A percentile compares a stretch with the other conserved stretches of the same genome.
Evolutionary conservation across 768 basidiomycete species (phyloP).

Genomic region (Termitomyces sp.): DNA sequence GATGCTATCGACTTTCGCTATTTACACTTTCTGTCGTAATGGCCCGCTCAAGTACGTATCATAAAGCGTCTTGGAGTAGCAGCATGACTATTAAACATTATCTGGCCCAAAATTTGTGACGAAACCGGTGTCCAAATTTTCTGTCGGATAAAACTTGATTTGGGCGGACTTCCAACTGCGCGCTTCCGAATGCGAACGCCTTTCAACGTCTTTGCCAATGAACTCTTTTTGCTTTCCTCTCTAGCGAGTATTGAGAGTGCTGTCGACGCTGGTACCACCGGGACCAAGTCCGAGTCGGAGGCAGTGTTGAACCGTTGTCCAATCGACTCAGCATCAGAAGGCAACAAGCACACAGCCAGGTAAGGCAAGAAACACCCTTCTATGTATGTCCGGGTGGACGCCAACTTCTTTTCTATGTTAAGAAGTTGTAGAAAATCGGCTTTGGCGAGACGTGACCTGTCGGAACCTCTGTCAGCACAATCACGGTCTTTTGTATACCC

Average conservation of each 20-base stretch:
- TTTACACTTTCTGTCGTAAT: neutral
- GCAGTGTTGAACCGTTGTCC: neutral
- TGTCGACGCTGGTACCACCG: neutral
- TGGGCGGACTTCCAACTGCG: constrained; percentile 3
- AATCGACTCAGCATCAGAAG: neutral
- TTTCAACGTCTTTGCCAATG: neutral
- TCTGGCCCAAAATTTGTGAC: neutral
- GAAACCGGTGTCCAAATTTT: neutral
- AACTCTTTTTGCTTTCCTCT: neutral
- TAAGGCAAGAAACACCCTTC: neutral
- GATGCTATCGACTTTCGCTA: neutral
- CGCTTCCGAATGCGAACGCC: neutral
- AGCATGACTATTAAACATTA: neutral
- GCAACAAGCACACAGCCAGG: neutral
- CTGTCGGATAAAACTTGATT: too few relatives aligned
- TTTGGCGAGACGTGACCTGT: constrained; percentile 1
- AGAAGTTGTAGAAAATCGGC: neutral
- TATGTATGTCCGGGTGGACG: neutral
- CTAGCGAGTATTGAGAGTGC: neutral
- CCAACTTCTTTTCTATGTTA: neutral
- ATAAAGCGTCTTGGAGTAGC: neutral
- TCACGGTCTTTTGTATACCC: constrained; percentile 6
- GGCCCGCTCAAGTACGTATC: neutral
- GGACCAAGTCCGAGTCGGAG: neutral
- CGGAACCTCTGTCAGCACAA: constrained; percentile 5